A percentile compares a stretch with the other conserved stretches of the same genome.
Evolutionary conservation across 306 rosid species (phyloP).

Genomic region (Cyclanthera cordifolia): DNA sequence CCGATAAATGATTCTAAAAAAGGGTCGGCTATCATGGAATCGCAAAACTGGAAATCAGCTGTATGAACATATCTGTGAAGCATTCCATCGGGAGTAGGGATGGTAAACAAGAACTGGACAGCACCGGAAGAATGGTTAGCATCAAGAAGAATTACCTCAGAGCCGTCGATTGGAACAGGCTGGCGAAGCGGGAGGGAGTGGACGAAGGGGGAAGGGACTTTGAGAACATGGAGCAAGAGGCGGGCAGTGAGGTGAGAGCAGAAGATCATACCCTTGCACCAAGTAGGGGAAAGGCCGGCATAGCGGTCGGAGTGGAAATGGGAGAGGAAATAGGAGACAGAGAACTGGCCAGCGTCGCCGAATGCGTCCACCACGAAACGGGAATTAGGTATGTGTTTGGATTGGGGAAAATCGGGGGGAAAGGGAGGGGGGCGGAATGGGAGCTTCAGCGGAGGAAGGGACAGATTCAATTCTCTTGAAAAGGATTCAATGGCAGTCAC

Average conservation of each 20-base stretch:
- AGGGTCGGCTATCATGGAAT: slow-evolving; percentile 34
- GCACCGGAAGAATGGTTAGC: slow-evolving; percentile 94
- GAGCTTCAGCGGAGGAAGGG: slow-evolving; percentile 10
- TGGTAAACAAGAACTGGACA: slow-evolving; percentile 58
- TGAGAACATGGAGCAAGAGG: slow-evolving; percentile 42
- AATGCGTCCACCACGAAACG: slow-evolving; percentile 78
- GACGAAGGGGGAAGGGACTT: slow-evolving; percentile 34
- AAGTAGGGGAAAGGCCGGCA: slow-evolving; percentile 49
- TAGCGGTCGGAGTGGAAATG: slow-evolving; percentile 95
- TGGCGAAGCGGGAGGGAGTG: slow-evolving; percentile 38
- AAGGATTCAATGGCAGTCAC: slow-evolving; percentile 29
- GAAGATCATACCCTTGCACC: slow-evolving; percentile 63
- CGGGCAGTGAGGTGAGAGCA: slow-evolving; percentile 54
- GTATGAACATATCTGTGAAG: slow-evolving; percentile 65
- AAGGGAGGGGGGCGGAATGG: slow-evolving; percentile 23
- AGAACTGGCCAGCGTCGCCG: slow-evolving; percentile 42
- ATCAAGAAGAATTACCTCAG: slow-evolving; percentile 39
- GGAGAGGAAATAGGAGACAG: slow-evolving; percentile 74
- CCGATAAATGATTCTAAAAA: slow-evolving; percentile 35
- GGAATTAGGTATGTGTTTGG: slow-evolving; percentile 67
- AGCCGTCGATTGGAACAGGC: slow-evolving; percentile 38
- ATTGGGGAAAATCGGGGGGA: slow-evolving; percentile 43
- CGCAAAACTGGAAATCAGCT: slow-evolving; percentile 65
- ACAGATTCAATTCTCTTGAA: slow-evolving; percentile 20
- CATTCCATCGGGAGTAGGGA: slow-evolving; percentile 23